Base-by-base conservation (phyloP, 2,329 filamentous ascomycete species). In the Magnaporthiopsis incrustans region DNA sequence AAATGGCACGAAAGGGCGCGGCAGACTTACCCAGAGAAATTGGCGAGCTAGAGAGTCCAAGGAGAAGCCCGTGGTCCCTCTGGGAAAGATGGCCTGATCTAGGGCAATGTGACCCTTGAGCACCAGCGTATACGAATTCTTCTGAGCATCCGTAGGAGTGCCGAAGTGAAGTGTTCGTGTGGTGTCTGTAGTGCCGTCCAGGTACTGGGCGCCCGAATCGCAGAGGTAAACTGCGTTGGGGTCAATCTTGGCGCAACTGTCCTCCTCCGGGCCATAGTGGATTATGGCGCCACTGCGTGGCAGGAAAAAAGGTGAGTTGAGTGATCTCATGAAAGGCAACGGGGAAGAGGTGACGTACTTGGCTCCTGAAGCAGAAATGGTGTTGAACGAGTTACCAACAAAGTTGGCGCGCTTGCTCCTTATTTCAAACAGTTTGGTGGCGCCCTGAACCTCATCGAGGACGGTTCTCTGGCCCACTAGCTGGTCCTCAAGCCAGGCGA, bases 191-290 rank as follows among this genome's bases (percentile, higher is more conserved):
- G 95, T 99, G 64, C 95, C 95, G 74, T 99, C 95, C 3, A 90
- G 82, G 71, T 94, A 99, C 75, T 99, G 95, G n/a, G 91, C 95
- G 27, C 95, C 95, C 27, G 95, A 98, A 76, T 99, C 95, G 74
- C 95, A 99, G 3, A 99, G 85, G 72, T 99, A 99, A 65, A 99
- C 86, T 18, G 88, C 87, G 8, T 87, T 86, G 0, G 92, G 91
- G 69, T 99, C 92, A 69, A 99, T 92, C 33, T 85, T 79, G 11
- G 92, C 85, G 76, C 94, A 98, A 67, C 82, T 89, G 26, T 90
- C 92, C 64, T 84, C 86, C 72, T 97, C 91, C 0, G 95, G 93
- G 69, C 89, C 90, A 80, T 99, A 99, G 74, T 99, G 95, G 65
- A 99, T 99, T 15, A 99, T 85, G 6, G 95, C 95, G 65, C 92